These are phyloP conservation scores for Hibiscus trionum DNA, from an alignment of 345 rosid species.

Conservation along the genomic window DNA sequence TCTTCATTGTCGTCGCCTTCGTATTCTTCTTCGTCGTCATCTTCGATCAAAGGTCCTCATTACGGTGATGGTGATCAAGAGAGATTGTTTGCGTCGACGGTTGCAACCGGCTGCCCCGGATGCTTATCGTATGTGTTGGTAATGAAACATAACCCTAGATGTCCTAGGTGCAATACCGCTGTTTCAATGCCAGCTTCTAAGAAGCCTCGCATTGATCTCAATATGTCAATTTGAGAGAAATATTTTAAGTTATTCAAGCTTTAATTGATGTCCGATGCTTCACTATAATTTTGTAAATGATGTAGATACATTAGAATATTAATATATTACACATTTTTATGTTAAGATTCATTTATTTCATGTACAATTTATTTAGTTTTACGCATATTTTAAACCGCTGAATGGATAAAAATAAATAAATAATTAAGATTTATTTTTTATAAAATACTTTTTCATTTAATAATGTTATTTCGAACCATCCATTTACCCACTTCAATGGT, in stretches of 20 bases:
- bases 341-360: no score
- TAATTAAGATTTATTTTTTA: no score
- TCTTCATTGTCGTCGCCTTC: slow-evolving; percentile 33
- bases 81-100: slow-evolving; percentile 22
- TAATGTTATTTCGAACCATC: no score
- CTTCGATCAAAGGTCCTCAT: slow-evolving; percentile 23
- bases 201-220: slow-evolving; percentile 72
- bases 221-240: slow-evolving; percentile 47
- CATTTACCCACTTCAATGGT: no score
- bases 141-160: slow-evolving; percentile 52
- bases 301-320: slow-evolving; percentile 2
- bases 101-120: slow-evolving; percentile 73
- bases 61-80: slow-evolving; percentile 17
- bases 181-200: slow-evolving; percentile 47
- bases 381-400: no score
- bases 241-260: neutral
- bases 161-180: slow-evolving; percentile 65
- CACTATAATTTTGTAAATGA: slow-evolving; percentile 5
- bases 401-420: no score
- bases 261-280: neutral
- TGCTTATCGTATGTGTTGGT: slow-evolving; percentile 81
- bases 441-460: no score
- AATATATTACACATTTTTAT: no score
- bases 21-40: slow-evolving; percentile 37
- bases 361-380: no score